phyloP scores from a whole-genome alignment of 495 filamentous ascomycete species.

The Emericellopsis terricola region DNA sequence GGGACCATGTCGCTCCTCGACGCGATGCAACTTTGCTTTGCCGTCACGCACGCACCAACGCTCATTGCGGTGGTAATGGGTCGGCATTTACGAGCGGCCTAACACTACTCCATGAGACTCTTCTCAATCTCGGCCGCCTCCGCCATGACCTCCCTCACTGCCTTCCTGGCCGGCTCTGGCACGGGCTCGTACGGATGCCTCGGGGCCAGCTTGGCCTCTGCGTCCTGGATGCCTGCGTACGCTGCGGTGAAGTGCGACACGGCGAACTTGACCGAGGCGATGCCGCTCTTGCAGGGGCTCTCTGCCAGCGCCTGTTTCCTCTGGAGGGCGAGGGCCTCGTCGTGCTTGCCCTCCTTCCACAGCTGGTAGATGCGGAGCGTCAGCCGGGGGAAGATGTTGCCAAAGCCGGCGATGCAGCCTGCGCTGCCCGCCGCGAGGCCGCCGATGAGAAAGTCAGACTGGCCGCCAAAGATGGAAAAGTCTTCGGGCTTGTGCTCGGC shows the following conservation, averaged over 20 bases:
- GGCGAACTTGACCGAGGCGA: conserved; percentile 48
- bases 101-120: no score
- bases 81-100: no score
- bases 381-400: conserved; percentile 11
- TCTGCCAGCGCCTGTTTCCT: conserved; percentile 30
- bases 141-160: neutral
- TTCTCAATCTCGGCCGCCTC: neutral
- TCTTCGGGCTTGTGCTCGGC: conserved; percentile 4
- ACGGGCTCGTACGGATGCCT: conserved; percentile 35
- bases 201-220: no score
- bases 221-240: no score
- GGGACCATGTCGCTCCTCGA: neutral
- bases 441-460: conserved; percentile 13
- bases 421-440: conserved; percentile 9
- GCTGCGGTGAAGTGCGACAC: conserved; percentile 36
- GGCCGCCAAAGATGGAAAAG: conserved; percentile 11
- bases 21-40: no score
- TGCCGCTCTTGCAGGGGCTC: conserved; percentile 38
- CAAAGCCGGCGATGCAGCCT: conserved; percentile 13
- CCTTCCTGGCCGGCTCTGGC: conserved; percentile 31
- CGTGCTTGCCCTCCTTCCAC: conserved; percentile 25
- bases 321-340: conserved; percentile 38
- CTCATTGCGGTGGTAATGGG: no score
- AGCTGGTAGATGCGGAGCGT: no score
- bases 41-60: no score